A percentile compares a stretch with the other conserved stretches of the same genome.
Evolutionary conservation across 257 asterid genomes (phyloP).

Genomic region (Euphrasia confusa): DNA sequence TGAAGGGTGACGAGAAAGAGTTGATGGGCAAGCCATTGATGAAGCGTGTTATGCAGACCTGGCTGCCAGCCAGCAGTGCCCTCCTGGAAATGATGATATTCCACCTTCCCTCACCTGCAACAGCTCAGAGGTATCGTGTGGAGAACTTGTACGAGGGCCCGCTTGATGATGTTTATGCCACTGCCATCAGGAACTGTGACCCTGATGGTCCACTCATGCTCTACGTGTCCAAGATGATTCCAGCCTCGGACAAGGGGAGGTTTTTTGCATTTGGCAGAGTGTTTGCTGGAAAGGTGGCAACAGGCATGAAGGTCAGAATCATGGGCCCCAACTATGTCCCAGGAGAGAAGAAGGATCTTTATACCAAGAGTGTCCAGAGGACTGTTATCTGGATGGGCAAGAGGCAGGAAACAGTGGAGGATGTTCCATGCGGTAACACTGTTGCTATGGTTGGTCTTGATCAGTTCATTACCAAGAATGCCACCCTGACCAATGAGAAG

Average conservation of each 20-base stretch:
- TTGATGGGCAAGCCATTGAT: slow-evolving; percentile 11
- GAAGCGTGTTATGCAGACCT: slow-evolving; percentile 13
- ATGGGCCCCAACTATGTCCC: slow-evolving; percentile 12
- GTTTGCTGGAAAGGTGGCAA: not conserved
- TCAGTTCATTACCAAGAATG: slow-evolving; percentile 10
- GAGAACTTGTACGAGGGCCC: slow-evolving; percentile 8
- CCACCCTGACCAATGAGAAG: slow-evolving; percentile 4
- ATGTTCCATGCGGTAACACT: not conserved
- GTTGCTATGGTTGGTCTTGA: slow-evolving; percentile 5
- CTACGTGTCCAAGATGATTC: slow-evolving; percentile 10
- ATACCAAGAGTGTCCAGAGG: slow-evolving; percentile 4
- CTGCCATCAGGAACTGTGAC: slow-evolving; percentile 12
- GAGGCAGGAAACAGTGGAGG: slow-evolving; percentile 10
- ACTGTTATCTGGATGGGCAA: slow-evolving; percentile 15
- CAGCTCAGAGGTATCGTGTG: slow-evolving; percentile 5
- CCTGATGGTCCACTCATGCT: slow-evolving; percentile 8
- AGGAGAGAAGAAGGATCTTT: not conserved
- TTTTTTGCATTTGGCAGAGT: slow-evolving; percentile 6
- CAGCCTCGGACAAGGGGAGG: slow-evolving; percentile 3
- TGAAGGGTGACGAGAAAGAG: slow-evolving; percentile 9
- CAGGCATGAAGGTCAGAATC: slow-evolving; percentile 9
- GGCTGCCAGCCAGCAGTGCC: slow-evolving; percentile 11
- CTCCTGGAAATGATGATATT: slow-evolving; percentile 11
- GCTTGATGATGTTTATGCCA: not conserved
- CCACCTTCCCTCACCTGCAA: slow-evolving; percentile 1